Base-by-base conservation (phyloP, 306 rosid species). In the Prunus salicina region DNA sequence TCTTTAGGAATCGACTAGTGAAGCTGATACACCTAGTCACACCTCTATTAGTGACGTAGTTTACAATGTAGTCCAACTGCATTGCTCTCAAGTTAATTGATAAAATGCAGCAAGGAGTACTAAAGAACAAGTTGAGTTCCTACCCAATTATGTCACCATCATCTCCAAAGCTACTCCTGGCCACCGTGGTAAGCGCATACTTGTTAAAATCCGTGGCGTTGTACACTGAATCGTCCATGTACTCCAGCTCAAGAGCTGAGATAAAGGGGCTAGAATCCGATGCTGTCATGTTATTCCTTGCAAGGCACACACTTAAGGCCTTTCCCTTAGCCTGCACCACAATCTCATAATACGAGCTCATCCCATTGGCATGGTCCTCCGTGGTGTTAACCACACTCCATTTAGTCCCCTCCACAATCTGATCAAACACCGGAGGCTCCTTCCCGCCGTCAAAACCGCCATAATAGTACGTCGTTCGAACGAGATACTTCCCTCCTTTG, bases 361-460 rank as follows among this genome's bases (percentile, higher is more conserved):
- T 85, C 27, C 91, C 97, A 8, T 88, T 84, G 75, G 84, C 83
- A 72, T 65, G 87, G 52, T 94, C 98, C 32, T 87, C 89, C 2
- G 96, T 81, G 22, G 98, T 94, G 75, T 94, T 87, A 5, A 94
- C 91, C 6, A 64, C 38, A 66, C 91, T 83, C 96, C 95, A 90
- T 71, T 64, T 79, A 0, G 97, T 94, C 81, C 98, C 98, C 9
- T 87, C 95, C 22, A 94, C 83, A 19, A 94, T 89, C 81, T 90
- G 98, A 55, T 94, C 95, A 11, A 94, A 94, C 58, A 94, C 93
- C 8, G 98, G 96, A 1, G 98, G 98, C 69, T 74, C 78, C 4
- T 81, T 74, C 58, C 88, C 87, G 30, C 93, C 98, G 63, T 94
- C 96, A 74, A 82, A 90, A 27, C 83, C 82, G 12, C 98, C 98